Evolutionary conservation across 2,329 filamentous ascomycete species (phyloP).

Genomic region (Orbilia oligospora): DNA sequence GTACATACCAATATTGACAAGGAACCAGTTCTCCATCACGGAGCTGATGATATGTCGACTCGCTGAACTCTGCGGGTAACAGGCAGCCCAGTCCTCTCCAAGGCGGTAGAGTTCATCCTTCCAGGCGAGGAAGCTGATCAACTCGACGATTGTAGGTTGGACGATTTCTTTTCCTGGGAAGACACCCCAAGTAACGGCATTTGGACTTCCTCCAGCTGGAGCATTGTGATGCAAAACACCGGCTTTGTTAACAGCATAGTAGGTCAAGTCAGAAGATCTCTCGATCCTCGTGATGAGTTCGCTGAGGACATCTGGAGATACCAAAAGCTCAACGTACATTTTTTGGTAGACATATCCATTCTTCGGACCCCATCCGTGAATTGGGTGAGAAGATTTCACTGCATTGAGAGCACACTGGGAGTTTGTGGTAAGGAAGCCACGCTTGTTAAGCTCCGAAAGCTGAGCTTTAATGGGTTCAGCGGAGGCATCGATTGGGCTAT

Average conservation of each 20-base stretch:
- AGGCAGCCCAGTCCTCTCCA: slow-evolving; percentile 93
- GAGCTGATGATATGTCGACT: slow-evolving; percentile 84
- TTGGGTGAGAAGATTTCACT: slow-evolving; percentile 85
- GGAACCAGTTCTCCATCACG: slow-evolving; percentile 90
- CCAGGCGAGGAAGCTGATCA: slow-evolving; percentile 97
- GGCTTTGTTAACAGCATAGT: slow-evolving; percentile 89
- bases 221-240: slow-evolving; percentile 89
- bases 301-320: slow-evolving; percentile 82
- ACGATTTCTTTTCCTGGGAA: slow-evolving; percentile 99
- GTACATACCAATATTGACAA: slow-evolving; percentile 90
- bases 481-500: slow-evolving; percentile 86
- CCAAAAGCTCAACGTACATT: slow-evolving; percentile 91
- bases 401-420: slow-evolving; percentile 96
- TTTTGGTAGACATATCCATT: slow-evolving; percentile 99
- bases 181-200: slow-evolving; percentile 99
- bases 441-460: slow-evolving; percentile 84
- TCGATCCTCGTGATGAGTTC: slow-evolving; percentile 85
- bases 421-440: slow-evolving; percentile 94
- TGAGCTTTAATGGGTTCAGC: slow-evolving; percentile 82
- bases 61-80: slow-evolving; percentile 81
- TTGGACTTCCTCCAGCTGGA: slow-evolving; percentile 82
- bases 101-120: slow-evolving; percentile 97
- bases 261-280: slow-evolving; percentile 84
- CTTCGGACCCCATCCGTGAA: slow-evolving; percentile 93
- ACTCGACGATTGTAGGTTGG: slow-evolving; percentile 99